A percentile compares a stretch with the other conserved stretches of the same genome.
Evolutionary conservation across 2,329 filamentous ascomycete species (phyloP).

Genomic region (Colletotrichum zoysiae): DNA sequence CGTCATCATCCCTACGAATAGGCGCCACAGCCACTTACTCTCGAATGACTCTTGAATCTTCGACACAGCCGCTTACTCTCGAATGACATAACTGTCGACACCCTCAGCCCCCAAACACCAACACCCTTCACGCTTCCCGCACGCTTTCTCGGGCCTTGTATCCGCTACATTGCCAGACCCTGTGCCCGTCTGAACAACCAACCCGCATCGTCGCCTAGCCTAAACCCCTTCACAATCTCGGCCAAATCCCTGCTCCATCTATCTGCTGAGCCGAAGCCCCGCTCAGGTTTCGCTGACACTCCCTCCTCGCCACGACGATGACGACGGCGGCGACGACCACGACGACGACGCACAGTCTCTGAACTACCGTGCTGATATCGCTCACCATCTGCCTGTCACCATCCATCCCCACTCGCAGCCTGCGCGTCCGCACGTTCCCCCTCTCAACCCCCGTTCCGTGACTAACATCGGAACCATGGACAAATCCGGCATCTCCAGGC

Average conservation of each 20-base stretch:
- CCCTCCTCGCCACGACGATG: neutral
- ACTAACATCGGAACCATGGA: slow-evolving; percentile 24
- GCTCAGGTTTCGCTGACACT: neutral
- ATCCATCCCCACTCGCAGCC: neutral
- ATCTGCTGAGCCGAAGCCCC: neutral
- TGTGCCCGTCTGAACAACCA: slow-evolving; percentile 1
- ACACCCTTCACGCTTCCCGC: neutral
- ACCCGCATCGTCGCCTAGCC: neutral
- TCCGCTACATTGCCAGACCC: neutral
- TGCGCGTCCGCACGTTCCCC: neutral
- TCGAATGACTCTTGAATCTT: neutral
- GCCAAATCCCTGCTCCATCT: neutral
- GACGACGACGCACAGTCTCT: neutral
- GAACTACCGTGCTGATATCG: neutral
- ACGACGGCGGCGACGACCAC: neutral
- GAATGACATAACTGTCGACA: neutral
- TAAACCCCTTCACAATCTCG: neutral
- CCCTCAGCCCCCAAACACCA: neutral
- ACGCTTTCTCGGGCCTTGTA: neutral
- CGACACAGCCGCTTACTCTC: neutral
- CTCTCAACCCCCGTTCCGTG: slow-evolving; percentile 8
- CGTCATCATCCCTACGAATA: neutral
- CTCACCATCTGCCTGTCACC: slow-evolving; percentile 15
- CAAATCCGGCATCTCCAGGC: slow-evolving; percentile 6
- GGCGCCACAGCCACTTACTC: neutral